Conservation (phyloP, 257 asterid genomes). For the Penstemon newberryi region DNA sequence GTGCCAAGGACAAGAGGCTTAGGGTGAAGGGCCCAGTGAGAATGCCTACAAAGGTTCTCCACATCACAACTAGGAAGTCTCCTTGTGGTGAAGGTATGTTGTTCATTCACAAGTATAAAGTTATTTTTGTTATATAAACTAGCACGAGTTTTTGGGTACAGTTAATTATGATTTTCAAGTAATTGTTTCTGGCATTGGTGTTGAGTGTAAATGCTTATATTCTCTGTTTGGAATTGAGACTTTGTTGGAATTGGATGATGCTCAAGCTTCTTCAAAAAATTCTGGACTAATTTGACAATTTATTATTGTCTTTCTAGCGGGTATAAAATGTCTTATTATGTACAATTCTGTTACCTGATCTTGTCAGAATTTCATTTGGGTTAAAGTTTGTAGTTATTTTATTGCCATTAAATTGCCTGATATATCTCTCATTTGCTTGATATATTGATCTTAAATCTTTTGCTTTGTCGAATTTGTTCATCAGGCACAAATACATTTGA, state of each 20-base stretch:
- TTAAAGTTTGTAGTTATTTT: too few species aligned
- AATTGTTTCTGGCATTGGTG: neutral
- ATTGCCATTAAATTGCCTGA: neutral
- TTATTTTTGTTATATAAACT: neutral
- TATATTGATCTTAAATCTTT: neutral
- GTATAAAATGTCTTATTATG: too few species aligned
- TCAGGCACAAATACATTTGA: conserved; percentile 54
- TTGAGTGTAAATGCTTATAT: too few species aligned
- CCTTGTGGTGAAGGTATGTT: conserved; percentile 82
- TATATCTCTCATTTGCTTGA: neutral
- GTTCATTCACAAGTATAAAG: neutral
- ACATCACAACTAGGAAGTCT: conserved; percentile 74
- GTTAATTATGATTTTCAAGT: neutral
- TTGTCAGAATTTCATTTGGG: too few species aligned
- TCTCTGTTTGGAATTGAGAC: too few species aligned
- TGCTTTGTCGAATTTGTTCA: neutral
- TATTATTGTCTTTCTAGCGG: too few species aligned
- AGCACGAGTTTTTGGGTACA: neutral
- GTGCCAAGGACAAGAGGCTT: conserved; percentile 78
- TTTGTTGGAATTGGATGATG: too few species aligned
- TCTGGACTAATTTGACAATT: too few species aligned
- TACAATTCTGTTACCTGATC: too few species aligned
- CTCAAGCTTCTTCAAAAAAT: too few species aligned
- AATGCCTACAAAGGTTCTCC: conserved; percentile 80
- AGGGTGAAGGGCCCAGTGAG: conserved; percentile 85